Base-by-base conservation (phyloP, 805 yeast genomes). In the Kazachstania kunashirensis region DNA sequence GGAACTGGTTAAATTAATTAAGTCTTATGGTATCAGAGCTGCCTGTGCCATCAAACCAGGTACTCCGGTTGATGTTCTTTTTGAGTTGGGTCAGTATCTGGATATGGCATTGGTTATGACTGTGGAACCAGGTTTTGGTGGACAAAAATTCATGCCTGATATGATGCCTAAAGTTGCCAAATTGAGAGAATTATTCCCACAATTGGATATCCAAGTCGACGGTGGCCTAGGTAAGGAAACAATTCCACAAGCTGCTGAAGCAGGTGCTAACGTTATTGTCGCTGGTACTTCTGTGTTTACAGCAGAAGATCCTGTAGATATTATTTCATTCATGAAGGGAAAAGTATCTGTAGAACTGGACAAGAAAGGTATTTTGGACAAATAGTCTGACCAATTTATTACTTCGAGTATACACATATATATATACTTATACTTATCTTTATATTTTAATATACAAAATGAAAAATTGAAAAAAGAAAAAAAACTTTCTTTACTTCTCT, bases 61-160 rank as follows among this genome's bases (percentile, higher is more conserved):
- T 29, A 92, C 98, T 1, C 75, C 88, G 0, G 92, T 84, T 16
- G 92, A 81, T 40, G 94, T 75, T 3, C 70, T 88, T 29, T 77
- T 68, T 50, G 88, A 84, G 20, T 63, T 84, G 42, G 89, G 79
- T 18, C 79, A 79, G 33, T 66, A 73, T 39, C 68, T 89, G 48
- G 97, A 92, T 59, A 84, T 89, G 96, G 88, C 84, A n/a, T 69
- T 92, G 40, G 80, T 92, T 29, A 92, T 89, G 97, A 92, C 98
- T 2, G 97, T 92, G 24, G 98, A 92, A 65, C 98, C 98, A 11
- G 98, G 98, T 0, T 89, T 92, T 58, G 98, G 98, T 16, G 98
- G 98, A 31, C 98, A 92, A 65, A 82, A 81, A 60, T 92, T 92
- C 68, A 86, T 84, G 96, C 66, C 76, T 14, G 84, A 77, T 41